Conservation (phyloP, 1,139 yeast genomes). For the Saccharomyces hybrid region DNA sequence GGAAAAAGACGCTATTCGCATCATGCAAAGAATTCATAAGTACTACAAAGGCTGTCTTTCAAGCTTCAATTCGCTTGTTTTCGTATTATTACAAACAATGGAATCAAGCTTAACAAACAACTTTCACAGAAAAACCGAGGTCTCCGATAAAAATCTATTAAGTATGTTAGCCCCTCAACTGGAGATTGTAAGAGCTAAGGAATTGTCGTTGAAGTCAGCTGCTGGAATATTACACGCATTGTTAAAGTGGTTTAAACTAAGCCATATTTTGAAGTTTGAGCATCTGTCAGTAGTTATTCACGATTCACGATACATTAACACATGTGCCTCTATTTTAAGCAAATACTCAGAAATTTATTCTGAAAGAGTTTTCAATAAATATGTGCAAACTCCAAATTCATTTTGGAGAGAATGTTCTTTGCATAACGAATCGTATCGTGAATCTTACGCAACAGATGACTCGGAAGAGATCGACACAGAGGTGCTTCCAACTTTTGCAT, state of each 20-base stretch:
- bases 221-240: constrained; percentile 47
- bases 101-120: constrained; percentile 39
- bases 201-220: constrained; percentile 55
- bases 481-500: constrained; percentile 29
- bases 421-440: constrained; percentile 13
- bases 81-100: constrained; percentile 56
- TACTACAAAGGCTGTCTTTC: constrained; percentile 50
- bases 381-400: constrained; percentile 37
- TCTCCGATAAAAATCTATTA: constrained; percentile 4
- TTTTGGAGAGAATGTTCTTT: constrained; percentile 37
- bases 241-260: constrained; percentile 69
- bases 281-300: constrained; percentile 63
- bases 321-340: constrained; percentile 34
- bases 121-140: constrained; percentile 7
- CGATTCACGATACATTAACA: constrained; percentile 59
- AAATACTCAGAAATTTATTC: constrained; percentile 32
- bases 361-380: constrained; percentile 36
- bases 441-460: constrained; percentile 5
- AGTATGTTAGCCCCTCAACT: constrained; percentile 32
- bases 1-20: constrained; percentile 24
- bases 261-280: constrained; percentile 72
- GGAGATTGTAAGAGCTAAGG: constrained; percentile 55
- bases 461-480: constrained; percentile 25
- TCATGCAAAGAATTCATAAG: constrained; percentile 51
- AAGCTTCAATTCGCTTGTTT: constrained; percentile 52